These are phyloP conservation scores for Sphagnum tenellum DNA, from an alignment of 225 moss, liverwort and hornwort species.

Conservation along the genomic window DNA sequence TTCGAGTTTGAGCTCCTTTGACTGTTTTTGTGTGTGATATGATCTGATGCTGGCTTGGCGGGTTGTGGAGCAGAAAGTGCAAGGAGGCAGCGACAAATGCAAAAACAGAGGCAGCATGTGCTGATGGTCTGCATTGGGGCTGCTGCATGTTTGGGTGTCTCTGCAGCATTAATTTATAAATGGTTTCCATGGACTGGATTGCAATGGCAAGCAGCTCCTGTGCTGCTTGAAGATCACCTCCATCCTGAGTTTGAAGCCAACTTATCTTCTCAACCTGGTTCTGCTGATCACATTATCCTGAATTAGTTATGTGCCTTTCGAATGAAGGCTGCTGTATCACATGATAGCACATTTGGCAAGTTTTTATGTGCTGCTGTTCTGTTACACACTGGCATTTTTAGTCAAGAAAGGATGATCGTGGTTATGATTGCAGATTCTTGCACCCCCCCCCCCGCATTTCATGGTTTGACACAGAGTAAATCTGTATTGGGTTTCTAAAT, in stretches of 20 bases:
- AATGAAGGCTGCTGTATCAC: too few relatives aligned
- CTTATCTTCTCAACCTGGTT: neutral
- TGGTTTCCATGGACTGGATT: slow-evolving; percentile 55
- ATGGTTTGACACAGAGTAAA: too few relatives aligned
- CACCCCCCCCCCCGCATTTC: too few relatives aligned
- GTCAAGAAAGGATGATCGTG: too few relatives aligned
- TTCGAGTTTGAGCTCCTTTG: neutral
- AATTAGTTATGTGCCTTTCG: too few relatives aligned
- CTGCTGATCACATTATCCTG: too few relatives aligned
- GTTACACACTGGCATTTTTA: too few relatives aligned
- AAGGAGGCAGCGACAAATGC: slow-evolving; percentile 51
- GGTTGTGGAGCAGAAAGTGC: slow-evolving; percentile 59
- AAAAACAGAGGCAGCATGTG: slow-evolving; percentile 53
- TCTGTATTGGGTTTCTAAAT: too few relatives aligned
- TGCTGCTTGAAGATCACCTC: slow-evolving; percentile 14
- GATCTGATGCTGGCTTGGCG: neutral
- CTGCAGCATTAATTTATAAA: slow-evolving; percentile 49
- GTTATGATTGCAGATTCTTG: too few relatives aligned
- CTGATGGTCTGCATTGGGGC: slow-evolving; percentile 60
- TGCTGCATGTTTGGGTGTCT: slow-evolving; percentile 60
- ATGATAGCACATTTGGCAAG: too few relatives aligned
- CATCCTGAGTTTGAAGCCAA: slow-evolving; percentile 6
- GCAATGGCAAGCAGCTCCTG: slow-evolving; percentile 12
- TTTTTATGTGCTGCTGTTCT: too few relatives aligned
- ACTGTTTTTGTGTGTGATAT: neutral